Conservation (phyloP, 441 rosid species). For the Euphorbia celastroides region DNA sequence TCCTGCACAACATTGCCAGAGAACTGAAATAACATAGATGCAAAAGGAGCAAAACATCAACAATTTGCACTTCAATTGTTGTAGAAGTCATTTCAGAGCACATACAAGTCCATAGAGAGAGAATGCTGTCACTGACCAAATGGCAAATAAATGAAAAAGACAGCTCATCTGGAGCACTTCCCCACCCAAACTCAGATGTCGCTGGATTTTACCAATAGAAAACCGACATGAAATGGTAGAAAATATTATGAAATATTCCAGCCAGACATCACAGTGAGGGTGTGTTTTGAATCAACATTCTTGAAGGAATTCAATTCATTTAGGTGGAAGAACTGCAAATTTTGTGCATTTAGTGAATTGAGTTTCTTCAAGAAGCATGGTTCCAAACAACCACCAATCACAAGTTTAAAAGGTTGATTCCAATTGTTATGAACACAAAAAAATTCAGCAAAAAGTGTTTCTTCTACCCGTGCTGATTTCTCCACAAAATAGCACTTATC, state of each 20-base stretch:
- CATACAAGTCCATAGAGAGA: neutral
- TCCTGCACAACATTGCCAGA: constrained; percentile 36
- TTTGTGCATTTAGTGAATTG: too few species aligned
- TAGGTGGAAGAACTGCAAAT: too few species aligned
- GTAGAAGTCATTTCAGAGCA: neutral
- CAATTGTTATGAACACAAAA: neutral
- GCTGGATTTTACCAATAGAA: neutral
- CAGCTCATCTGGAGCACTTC: neutral
- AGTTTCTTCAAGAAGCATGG: too few species aligned
- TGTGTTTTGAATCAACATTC: too few species aligned
- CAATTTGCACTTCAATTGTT: neutral
- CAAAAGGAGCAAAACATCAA: neutral
- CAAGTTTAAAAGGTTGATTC: neutral
- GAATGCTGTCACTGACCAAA: neutral
- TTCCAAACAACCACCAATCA: neutral
- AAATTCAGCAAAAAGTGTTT: neutral
- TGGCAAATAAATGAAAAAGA: constrained; percentile 2
- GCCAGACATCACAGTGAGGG: neutral
- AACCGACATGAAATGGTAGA: neutral
- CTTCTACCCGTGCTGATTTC: neutral
- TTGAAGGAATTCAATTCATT: too few species aligned
- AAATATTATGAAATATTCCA: neutral
- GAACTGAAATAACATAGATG: neutral
- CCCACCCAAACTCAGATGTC: neutral
- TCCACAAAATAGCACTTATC: neutral